Base-by-base conservation (phyloP, 2,329 filamentous ascomycete species). In the Diaporthe citri region DNA sequence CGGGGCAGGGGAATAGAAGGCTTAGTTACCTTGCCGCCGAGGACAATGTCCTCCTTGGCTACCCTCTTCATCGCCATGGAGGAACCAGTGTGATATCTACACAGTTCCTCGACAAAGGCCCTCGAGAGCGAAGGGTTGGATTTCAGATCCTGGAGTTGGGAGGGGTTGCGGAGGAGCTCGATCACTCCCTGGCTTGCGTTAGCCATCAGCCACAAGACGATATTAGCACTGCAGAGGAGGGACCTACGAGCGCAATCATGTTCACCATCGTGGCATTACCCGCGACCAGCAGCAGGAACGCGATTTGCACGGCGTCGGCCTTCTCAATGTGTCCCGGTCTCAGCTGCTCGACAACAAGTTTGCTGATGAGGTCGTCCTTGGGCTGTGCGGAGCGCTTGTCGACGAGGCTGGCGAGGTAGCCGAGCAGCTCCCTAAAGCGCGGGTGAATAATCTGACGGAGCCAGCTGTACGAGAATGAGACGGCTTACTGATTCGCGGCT, bases 241-340 rank as follows among this genome's bases (percentile, higher is more conserved):
- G 31, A 15, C 56, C 12, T n/a, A 39, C 56, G 10, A 59, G 56
- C 20, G 83, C 82, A 73, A 88, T 88, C 84, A 87, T 88, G 78
- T 85, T 88, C 6, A 88, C 84, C 85, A 88, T 87, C 0, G 88
- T 88, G 0, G 87, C 88, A 51, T 89, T 89, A 2, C 87, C 87
- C 0, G 87, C 87, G 1, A 88, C 87, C 1, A 89, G 83, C 7
- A 88, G 81, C 10, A 89, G 79, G 78, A 89, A 88, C 0, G 87
- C 86, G 62, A 88, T 87, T 73, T 87, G 86, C 1, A 88, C 81
- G 1, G 84, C 83, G 52, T 87, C 86, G 0, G 83, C 80, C 76
- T 83, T 85, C 2, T 81, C 80, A 20, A 86, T 82, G 43, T 83
- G 81, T 0, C 85, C 85, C 1, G 82, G 78, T 55, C 82, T 83